Percentiles rank a stretch among this genome's conserved stretches.
phyloP scores from a whole-genome alignment of 2,329 filamentous ascomycete genomes.

The Aspergillus pseudonomiae region DNA sequence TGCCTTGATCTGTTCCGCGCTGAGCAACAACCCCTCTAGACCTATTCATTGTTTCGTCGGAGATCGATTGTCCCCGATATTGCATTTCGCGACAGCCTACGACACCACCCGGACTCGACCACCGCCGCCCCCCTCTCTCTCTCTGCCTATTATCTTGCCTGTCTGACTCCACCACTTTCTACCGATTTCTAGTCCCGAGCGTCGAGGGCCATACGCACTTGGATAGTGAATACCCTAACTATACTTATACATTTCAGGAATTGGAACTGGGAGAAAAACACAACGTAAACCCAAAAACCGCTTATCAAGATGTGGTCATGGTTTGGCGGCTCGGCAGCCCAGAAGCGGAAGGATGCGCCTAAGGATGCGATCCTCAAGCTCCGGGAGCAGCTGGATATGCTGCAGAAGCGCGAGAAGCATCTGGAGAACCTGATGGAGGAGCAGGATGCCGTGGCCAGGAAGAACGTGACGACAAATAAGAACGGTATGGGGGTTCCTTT shows the following conservation, averaged over 20 bases:
- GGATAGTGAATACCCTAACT: not conserved
- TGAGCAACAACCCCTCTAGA: not conserved
- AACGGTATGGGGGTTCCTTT: conserved; percentile 64
- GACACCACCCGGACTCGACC: not conserved
- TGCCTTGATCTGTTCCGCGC: not conserved
- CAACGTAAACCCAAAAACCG: not conserved
- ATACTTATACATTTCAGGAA: not conserved
- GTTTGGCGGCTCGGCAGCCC: conserved; percentile 82
- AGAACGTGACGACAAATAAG: conserved; percentile 88
- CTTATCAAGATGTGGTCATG: conserved; percentile 70
- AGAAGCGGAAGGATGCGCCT: conserved; percentile 88
- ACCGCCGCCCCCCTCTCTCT: not conserved
- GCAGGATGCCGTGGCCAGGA: conserved; percentile 84
- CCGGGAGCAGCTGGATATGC: conserved; percentile 90
- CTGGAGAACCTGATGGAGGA: conserved; percentile 90
- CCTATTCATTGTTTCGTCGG: not conserved
- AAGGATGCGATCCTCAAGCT: conserved; percentile 95
- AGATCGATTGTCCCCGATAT: not conserved
- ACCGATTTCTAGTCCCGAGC: conserved; percentile 10
- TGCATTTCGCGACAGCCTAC: not conserved
- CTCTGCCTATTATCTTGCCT: conserved; percentile 5
- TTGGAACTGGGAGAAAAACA: not conserved
- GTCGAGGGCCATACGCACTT: not conserved
- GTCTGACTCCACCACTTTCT: conserved; percentile 10
- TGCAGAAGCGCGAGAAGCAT: conserved; percentile 94